These are phyloP conservation scores for Dactylonectria macrodidyma DNA, from an alignment of 2,329 filamentous ascomycete species.

Conservation along the genomic window DNA sequence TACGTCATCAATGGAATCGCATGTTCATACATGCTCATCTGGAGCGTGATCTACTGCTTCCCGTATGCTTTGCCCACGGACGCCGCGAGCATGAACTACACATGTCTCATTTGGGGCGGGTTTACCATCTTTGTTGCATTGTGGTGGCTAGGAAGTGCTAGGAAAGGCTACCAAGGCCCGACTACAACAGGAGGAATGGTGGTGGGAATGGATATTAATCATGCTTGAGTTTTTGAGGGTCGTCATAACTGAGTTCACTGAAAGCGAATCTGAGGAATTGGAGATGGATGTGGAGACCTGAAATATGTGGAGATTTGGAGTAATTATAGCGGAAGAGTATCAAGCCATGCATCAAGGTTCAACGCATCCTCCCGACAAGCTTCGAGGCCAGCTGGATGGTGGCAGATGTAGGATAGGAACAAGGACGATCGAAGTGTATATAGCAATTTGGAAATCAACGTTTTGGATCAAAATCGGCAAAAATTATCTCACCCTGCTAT, in stretches of 20 bases:
- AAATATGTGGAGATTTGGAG: slow-evolving; percentile 8
- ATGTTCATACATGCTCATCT: slow-evolving; percentile 71
- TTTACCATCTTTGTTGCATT: slow-evolving; percentile 55
- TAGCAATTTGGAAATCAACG: background rate
- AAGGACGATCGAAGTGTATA: background rate
- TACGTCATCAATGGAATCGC: slow-evolving; percentile 67
- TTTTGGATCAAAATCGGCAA: background rate
- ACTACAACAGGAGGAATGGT: slow-evolving; percentile 42
- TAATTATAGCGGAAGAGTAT: background rate
- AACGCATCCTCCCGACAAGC: background rate
- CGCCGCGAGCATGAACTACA: slow-evolving; percentile 68
- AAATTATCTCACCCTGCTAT: background rate
- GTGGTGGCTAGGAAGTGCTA: slow-evolving; percentile 59
- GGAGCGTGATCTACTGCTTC: slow-evolving; percentile 76
- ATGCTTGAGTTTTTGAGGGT: slow-evolving; percentile 30
- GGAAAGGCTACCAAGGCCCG: slow-evolving; percentile 46
- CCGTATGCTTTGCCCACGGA: slow-evolving; percentile 63
- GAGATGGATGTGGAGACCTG: background rate
- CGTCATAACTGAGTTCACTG: background rate
- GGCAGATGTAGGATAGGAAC: background rate
- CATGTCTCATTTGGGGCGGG: slow-evolving; percentile 60
- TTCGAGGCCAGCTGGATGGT: background rate
- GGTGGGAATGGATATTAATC: slow-evolving; percentile 35
- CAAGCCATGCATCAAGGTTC: background rate
- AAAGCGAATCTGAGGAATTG: background rate